Percentiles rank a stretch among this genome's conserved stretches.
Evolutionary conservation across 1,284 basidiomycete genomes (phyloP).

Genomic region (Phenoliferia sp.): DNA sequence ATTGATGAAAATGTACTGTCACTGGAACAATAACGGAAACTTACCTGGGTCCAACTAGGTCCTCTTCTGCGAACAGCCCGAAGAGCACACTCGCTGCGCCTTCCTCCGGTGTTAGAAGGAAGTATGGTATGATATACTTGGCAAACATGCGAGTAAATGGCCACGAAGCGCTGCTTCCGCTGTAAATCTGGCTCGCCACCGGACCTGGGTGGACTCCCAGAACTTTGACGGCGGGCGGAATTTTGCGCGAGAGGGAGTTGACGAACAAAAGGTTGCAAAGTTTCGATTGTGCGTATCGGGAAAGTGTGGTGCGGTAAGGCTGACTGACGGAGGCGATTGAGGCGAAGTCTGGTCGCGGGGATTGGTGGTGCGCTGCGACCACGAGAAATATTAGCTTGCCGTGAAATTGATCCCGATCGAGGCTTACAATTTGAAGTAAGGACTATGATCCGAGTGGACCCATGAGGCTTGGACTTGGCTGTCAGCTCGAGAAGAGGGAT

Average conservation of each 20-base stretch:
- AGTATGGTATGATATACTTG: neutral
- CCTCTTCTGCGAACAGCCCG: neutral
- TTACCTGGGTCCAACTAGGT: neutral
- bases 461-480: too few relatives aligned
- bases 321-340: neutral
- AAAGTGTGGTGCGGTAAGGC: neutral
- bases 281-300: neutral
- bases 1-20: neutral
- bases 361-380: neutral
- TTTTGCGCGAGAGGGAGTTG: neutral
- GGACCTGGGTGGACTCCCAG: neutral
- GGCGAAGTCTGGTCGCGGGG: neutral
- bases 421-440: neutral
- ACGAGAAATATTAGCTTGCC: neutral
- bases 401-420: neutral
- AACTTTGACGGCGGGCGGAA: neutral
- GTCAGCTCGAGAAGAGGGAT: neutral
- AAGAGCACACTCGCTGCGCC: neutral
- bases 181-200: neutral
- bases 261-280: neutral
- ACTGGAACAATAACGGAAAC: neutral
- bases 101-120: neutral
- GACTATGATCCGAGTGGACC: neutral
- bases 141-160: neutral
- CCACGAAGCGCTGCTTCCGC: neutral